phyloP scores from a whole-genome alignment of 169 alveolate genomes.

The Plasmodium vivax region DNA sequence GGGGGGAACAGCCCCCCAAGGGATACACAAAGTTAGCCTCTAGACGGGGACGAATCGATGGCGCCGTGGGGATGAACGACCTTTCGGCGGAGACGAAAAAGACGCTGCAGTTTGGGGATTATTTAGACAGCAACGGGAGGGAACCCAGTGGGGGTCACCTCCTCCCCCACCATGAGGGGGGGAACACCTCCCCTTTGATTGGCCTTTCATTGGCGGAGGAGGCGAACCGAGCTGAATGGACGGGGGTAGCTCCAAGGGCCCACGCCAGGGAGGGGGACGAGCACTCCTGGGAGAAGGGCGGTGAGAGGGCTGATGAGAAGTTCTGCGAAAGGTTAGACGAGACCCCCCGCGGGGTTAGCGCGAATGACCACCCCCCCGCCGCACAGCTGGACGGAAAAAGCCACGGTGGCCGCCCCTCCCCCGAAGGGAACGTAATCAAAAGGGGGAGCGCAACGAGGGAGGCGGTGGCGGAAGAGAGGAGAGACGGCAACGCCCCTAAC shows the following conservation, averaged over 20 bases:
- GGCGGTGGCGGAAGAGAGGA: not conserved
- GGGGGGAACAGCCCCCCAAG: not conserved
- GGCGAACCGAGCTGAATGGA: not conserved
- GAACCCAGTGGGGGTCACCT: not conserved
- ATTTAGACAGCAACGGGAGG: not conserved
- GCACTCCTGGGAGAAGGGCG: not conserved
- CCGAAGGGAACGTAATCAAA: not conserved
- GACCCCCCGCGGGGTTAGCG: not conserved
- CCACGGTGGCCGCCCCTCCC: not conserved
- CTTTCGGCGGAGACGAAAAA: not conserved
- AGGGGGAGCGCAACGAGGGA: not conserved
- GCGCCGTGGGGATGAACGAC: not conserved
- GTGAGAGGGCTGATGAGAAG: too few relatives aligned
- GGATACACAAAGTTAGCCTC: not conserved
- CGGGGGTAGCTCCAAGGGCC: not conserved
- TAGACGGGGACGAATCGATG: not conserved
- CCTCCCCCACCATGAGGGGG: not conserved
- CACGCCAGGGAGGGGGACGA: not conserved
- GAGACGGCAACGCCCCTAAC: not conserved
- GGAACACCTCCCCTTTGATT: not conserved
- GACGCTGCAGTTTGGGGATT: not conserved
- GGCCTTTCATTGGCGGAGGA: not conserved
- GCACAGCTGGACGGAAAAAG: too few relatives aligned
- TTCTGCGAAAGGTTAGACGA: too few relatives aligned
- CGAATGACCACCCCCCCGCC: not conserved